Percentiles rank a stretch among this genome's conserved stretches.
Conservation (phyloP, 2,329 filamentous ascomycete species). For the Fonsecaea pugnacius region DNA sequence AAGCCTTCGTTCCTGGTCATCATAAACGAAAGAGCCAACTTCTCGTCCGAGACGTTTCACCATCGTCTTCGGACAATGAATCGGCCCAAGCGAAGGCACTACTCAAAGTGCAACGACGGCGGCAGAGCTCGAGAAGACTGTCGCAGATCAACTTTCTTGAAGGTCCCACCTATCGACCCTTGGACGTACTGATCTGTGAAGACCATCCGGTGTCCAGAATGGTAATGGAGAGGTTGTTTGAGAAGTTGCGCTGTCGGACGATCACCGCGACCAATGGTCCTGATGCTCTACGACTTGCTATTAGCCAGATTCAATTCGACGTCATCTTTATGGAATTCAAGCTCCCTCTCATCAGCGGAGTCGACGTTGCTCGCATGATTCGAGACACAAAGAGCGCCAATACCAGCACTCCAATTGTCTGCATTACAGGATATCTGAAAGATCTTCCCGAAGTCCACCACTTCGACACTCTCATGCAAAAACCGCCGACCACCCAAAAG, state of each 20-base stretch:
- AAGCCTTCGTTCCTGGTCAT: conserved; percentile 68
- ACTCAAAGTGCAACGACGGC: conserved; percentile 85
- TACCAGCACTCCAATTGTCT: conserved; percentile 90
- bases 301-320: conserved; percentile 98
- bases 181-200: conserved; percentile 95
- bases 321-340: conserved; percentile 99
- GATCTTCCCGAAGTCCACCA: conserved; percentile 93
- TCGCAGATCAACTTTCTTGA: conserved; percentile 88
- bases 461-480: conserved; percentile 94
- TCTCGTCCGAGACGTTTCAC: conserved; percentile 79
- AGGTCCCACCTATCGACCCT: conserved; percentile 81
- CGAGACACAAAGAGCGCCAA: conserved; percentile 96
- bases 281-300: conserved; percentile 89
- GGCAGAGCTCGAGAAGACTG: conserved; percentile 92
- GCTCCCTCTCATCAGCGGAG: conserved; percentile 89
- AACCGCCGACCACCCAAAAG: conserved; percentile 91
- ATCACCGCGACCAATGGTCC: conserved; percentile 88
- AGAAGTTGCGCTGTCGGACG: conserved; percentile 92
- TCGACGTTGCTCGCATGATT: conserved; percentile 96
- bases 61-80: conserved; percentile 96
- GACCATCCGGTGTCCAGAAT: conserved; percentile 95
- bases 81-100: conserved; percentile 88
- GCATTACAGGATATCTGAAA: conserved; percentile 97
- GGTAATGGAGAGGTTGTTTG: conserved; percentile 98
- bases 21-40: conserved; percentile 92